phyloP scores from a whole-genome alignment of 2,329 filamentous ascomycete genomes.

The Dryadomyces sulphureus region DNA sequence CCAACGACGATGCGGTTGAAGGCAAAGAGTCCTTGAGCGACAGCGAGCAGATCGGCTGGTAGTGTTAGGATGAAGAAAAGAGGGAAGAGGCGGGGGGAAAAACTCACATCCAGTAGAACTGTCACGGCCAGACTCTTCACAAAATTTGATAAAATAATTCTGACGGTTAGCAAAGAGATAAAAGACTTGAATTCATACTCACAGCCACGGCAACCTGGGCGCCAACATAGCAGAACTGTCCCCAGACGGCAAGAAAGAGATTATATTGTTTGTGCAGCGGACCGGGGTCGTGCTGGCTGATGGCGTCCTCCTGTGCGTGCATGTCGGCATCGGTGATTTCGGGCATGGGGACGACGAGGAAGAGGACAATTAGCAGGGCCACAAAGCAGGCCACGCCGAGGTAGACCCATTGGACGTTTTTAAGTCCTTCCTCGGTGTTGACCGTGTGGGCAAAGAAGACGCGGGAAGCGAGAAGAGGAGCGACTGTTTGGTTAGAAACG shows the following conservation, averaged over 20 bases:
- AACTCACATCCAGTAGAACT: slow-evolving; percentile 11
- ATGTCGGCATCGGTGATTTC: slow-evolving; percentile 49
- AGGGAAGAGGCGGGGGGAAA: not conserved
- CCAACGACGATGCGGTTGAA: slow-evolving; percentile 42
- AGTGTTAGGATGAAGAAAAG: not conserved
- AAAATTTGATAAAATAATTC: slow-evolving; percentile 40
- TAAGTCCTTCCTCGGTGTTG: slow-evolving; percentile 30
- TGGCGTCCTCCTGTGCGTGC: slow-evolving; percentile 32
- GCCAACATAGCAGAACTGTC: slow-evolving; percentile 50
- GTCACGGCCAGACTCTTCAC: slow-evolving; percentile 16
- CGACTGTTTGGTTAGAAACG: slow-evolving; percentile 17
- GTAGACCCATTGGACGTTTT: slow-evolving; percentile 51
- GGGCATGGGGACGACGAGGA: slow-evolving; percentile 36
- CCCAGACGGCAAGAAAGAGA: slow-evolving; percentile 43
- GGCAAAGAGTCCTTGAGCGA: slow-evolving; percentile 44
- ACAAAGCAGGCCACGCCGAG: slow-evolving; percentile 47
- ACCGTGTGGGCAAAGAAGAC: slow-evolving; percentile 45
- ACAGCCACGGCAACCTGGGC: slow-evolving; percentile 38
- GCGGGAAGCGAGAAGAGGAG: slow-evolving; percentile 42
- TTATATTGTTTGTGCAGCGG: slow-evolving; percentile 44
- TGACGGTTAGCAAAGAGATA: slow-evolving; percentile 7
- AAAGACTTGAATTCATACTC: slow-evolving; percentile 9
- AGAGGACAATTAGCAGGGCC: slow-evolving; percentile 38
- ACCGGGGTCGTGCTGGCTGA: slow-evolving; percentile 26
- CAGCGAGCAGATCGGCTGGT: slow-evolving; percentile 38